Evolutionary conservation across 176 grass and related monocot species (phyloP).

Genomic region (Saccharum officinarum): DNA sequence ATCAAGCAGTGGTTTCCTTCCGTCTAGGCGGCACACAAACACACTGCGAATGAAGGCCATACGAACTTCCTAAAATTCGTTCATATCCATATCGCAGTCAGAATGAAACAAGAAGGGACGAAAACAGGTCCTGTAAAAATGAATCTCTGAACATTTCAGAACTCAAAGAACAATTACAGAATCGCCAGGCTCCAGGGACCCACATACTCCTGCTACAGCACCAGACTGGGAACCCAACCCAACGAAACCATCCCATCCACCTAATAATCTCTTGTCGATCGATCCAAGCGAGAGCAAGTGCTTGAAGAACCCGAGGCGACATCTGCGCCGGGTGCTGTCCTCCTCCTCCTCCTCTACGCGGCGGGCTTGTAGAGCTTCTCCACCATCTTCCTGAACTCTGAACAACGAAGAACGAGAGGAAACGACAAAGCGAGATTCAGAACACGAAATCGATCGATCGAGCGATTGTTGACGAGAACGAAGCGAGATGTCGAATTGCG

Average conservation of each 20-base stretch:
- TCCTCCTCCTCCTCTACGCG: constrained; percentile 1
- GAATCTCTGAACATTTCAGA: neutral
- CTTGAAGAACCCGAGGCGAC: neutral
- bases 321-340: neutral
- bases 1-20: neutral
- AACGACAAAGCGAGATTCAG: neutral
- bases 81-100: neutral
- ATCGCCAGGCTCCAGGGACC: neutral
- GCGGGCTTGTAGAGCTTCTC: constrained; percentile 80
- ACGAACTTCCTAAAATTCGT: neutral
- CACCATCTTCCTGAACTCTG: constrained; percentile 97
- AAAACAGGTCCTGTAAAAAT: neutral
- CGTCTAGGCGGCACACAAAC: neutral
- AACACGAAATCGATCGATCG: neutral
- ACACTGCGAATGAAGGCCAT: neutral
- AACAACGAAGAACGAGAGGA: neutral
- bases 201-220: neutral
- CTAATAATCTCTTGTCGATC: neutral
- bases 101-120: neutral
- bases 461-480: neutral
- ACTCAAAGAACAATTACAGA: constrained; percentile 18
- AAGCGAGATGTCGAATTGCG: neutral
- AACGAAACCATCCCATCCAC: neutral
- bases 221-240: neutral
- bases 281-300: neutral